phyloP scores from a whole-genome alignment of 2,329 filamentous ascomycete species.

The Aureobasidium sp. region DNA sequence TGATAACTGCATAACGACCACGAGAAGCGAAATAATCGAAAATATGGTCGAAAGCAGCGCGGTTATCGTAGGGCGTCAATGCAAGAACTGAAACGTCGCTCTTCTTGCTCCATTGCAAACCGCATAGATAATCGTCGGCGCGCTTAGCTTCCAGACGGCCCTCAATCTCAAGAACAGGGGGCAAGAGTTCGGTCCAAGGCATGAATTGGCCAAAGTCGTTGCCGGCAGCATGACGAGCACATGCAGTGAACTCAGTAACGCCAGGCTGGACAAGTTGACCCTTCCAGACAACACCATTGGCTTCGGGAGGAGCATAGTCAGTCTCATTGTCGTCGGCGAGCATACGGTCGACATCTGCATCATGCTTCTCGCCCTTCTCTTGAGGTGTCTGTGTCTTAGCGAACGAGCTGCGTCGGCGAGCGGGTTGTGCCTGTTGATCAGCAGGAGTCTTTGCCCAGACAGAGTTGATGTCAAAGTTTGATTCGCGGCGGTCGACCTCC shows the following conservation, averaged over 20 bases:
- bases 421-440: conserved; percentile 29
- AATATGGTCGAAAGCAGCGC: conserved; percentile 63
- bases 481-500: conserved; percentile 37
- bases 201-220: conserved; percentile 63
- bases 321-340: conserved; percentile 76
- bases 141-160: conserved; percentile 75
- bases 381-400: conserved; percentile 27
- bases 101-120: conserved; percentile 70
- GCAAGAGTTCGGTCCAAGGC: conserved; percentile 71
- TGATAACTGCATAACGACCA: conserved; percentile 79
- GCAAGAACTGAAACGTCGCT: conserved; percentile 80
- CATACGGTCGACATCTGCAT: conserved; percentile 84
- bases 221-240: conserved; percentile 78
- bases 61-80: conserved; percentile 56
- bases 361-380: conserved; percentile 56
- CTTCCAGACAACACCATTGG: conserved; percentile 64
- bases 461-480: conserved; percentile 69
- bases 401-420: conserved; percentile 35
- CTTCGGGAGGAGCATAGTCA: conserved; percentile 72
- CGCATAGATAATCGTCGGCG: conserved; percentile 86
- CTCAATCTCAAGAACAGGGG: conserved; percentile 61
- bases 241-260: conserved; percentile 42
- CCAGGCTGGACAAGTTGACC: conserved; percentile 50
- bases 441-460: conserved; percentile 67
- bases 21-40: conserved; percentile 81